Evolutionary conservation across 2,329 filamentous ascomycete species (phyloP), one percentile per base, ranked within the genome.

Genomic region (Saccharata proteae): DNA sequence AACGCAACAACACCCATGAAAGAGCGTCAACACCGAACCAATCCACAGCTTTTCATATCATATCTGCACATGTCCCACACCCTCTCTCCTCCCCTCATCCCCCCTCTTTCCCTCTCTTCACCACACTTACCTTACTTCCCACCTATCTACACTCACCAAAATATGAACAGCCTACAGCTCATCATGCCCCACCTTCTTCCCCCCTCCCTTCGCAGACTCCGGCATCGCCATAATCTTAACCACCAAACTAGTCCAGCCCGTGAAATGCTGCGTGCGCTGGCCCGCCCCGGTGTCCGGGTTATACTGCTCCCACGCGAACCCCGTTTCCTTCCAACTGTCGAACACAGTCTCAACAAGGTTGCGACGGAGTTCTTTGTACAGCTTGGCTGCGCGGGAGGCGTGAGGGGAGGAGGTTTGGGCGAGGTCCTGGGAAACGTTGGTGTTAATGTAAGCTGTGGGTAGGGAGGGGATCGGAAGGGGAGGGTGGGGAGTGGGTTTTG

Each of bases 231-330:
- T 93, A 43, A 98, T 83, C 65, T 93, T 94, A 26, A 96, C 86
- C 28, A 96, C 82, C 57, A 96, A 64, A 54, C 84, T 93, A n/a
- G 90, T 98, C 90, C 90, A 98, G 30, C 90, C 90, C 0, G 90
- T 94, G 54, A 98, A 98, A 57, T 96, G 88, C 65, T 94, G 85
- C 4, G 86, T 96, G 24, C 90, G 71, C 64, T 96, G 88, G n/a
- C 90, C 90, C 32, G 72, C 71, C 26, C 90, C 90, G 3, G 83
- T 93, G 46, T 93, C 84, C 0, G 86, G 84, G 53, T 93, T 83
- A 57, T 96, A 98, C 61, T 98, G 90, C 59, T 98, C 90, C 88
- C 88, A 98, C 0, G 88, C 90, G 52, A 96, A 96, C 12, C 88
- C 88, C 0, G 90, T 96, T 49, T 82, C 74, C 51, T 77, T 66